Evolutionary conservation across 164 flowering plant species (phyloP).

Genomic region (Hamamelis virginiana): DNA sequence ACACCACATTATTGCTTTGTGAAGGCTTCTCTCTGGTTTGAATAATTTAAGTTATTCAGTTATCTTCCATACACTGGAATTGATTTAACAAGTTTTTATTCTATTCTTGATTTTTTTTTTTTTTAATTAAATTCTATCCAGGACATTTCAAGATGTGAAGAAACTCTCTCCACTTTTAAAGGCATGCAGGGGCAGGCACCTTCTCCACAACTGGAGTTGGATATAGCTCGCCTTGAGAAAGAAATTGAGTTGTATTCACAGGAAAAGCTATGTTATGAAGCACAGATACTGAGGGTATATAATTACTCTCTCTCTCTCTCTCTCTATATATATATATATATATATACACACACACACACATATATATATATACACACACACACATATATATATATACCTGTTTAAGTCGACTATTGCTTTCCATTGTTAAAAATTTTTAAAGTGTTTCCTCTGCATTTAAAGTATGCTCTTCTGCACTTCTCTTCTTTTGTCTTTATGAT

Average conservation of each 20-base stretch:
- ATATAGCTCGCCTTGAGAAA: conserved; percentile 80
- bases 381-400: not conserved
- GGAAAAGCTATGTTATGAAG: conserved; percentile 92
- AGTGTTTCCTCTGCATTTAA: not conserved
- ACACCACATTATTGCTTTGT: not conserved
- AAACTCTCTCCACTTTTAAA: conserved; percentile 63
- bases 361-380: not conserved
- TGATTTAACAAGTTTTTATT: not conserved
- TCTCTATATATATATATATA: not conserved
- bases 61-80: not conserved
- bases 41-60: not conserved
- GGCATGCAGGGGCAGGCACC: conserved; percentile 66
- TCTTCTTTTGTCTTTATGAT: not conserved
- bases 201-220: conserved; percentile 62
- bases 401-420: not conserved
- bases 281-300: conserved; percentile 85
- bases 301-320: conserved; percentile 3
- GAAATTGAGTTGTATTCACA: conserved; percentile 76
- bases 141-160: conserved; percentile 91
- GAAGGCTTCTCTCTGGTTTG: not conserved
- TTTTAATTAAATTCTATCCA: conserved; percentile 21
- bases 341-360: not conserved
- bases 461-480: not conserved
- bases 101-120: not conserved
- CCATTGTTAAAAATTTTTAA: not conserved